A percentile compares a stretch with the other conserved stretches of the same genome.
These are phyloP conservation scores for Ogataea ramenticola DNA, from an alignment of 805 yeast genomes.

Conservation along the genomic window DNA sequence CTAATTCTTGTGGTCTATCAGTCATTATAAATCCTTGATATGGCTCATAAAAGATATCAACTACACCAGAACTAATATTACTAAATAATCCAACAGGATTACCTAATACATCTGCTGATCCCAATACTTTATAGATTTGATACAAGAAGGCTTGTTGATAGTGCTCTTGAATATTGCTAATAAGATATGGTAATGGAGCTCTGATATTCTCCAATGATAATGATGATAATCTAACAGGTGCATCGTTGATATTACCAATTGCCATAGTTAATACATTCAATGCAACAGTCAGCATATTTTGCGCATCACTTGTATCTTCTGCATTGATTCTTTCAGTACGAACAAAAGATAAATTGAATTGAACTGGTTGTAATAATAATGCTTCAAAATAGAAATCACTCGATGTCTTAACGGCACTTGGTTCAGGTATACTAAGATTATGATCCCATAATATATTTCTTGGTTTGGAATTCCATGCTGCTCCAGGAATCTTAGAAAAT, in stretches of 20 bases:
- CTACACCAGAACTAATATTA: slow-evolving; percentile 87
- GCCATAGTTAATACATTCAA: slow-evolving; percentile 92
- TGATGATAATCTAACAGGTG: slow-evolving; percentile 86
- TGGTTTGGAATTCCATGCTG: slow-evolving; percentile 53
- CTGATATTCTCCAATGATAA: slow-evolving; percentile 82
- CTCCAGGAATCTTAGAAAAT: slow-evolving; percentile 74
- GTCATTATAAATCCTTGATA: slow-evolving; percentile 91
- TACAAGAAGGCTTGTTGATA: slow-evolving; percentile 88
- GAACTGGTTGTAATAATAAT: slow-evolving; percentile 85
- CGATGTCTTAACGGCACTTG: slow-evolving; percentile 40
- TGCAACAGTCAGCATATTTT: slow-evolving; percentile 66
- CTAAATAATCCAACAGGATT: slow-evolving; percentile 97
- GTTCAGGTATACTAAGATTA: slow-evolving; percentile 61
- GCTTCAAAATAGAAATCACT: slow-evolving; percentile 88
- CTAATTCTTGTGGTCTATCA: slow-evolving; percentile 93
- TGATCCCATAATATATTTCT: slow-evolving; percentile 49
- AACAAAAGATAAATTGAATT: slow-evolving; percentile 82
- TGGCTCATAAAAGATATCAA: slow-evolving; percentile 96
- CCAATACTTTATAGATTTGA: slow-evolving; percentile 86
- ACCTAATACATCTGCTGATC: slow-evolving; percentile 94
- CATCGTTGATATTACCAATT: slow-evolving; percentile 93
- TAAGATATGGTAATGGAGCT: slow-evolving; percentile 70
- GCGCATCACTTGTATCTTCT: slow-evolving; percentile 48
- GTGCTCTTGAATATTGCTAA: slow-evolving; percentile 70
- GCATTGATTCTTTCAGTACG: slow-evolving; percentile 74